A percentile compares a stretch with the other conserved stretches of the same genome.
Evolutionary conservation across 2,329 filamentous ascomycete genomes (phyloP).

Genomic region (Didymella sp.): DNA sequence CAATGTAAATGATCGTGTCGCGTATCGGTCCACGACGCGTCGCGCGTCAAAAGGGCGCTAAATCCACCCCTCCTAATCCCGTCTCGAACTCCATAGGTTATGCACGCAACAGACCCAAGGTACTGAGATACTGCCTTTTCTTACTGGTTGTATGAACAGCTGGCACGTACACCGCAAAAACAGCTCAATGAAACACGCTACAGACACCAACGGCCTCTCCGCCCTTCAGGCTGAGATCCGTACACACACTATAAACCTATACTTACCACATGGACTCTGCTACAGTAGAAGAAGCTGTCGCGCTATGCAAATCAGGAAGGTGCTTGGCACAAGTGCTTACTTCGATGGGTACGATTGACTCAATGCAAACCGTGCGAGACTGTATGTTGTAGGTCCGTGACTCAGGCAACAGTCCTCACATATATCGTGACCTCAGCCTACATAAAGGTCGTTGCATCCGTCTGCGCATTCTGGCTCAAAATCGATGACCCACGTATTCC

Average conservation of each 20-base stretch:
- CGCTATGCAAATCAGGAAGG: conserved; percentile 17
- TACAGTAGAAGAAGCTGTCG: neutral
- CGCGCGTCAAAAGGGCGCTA: conserved; percentile 10
- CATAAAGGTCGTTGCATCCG: neutral
- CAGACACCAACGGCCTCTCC: neutral
- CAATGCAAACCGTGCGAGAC: neutral
- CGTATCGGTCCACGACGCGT: conserved; percentile 33
- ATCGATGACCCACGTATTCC: too few species aligned
- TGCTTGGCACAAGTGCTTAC: conserved; percentile 8
- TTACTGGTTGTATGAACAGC: too few species aligned
- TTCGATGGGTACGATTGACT: neutral
- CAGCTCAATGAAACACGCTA: too few species aligned
- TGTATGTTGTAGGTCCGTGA: neutral
- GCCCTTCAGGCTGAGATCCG: neutral
- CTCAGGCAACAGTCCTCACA: neutral
- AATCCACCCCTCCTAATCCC: neutral
- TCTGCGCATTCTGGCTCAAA: neutral
- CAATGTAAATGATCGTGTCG: conserved; percentile 21
- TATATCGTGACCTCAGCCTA: neutral
- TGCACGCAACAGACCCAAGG: neutral
- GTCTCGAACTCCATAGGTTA: neutral
- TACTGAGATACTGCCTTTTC: too few species aligned
- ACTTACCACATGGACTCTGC: neutral
- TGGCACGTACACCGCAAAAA: too few species aligned
- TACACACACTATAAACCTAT: neutral